Evolutionary conservation across 2,329 filamentous ascomycete species (phyloP).

Genomic region (Orbilia blumenaviensis): DNA sequence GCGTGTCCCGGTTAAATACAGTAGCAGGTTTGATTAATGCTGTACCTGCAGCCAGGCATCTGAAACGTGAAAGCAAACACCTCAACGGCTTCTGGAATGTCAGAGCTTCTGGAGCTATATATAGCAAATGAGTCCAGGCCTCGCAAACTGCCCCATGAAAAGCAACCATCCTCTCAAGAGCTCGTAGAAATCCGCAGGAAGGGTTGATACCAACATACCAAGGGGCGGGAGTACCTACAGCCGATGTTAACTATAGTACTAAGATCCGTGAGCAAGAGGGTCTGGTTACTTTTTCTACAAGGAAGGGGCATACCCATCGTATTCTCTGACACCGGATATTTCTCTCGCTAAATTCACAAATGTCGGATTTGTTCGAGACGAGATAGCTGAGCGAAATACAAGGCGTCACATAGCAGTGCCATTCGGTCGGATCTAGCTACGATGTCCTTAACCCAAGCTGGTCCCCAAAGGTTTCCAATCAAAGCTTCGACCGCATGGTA

Average conservation of each 20-base stretch:
- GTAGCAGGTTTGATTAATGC: conserved; percentile 10
- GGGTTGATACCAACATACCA: too few relatives aligned
- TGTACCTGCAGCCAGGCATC: background rate
- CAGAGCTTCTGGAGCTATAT: background rate
- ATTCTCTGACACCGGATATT: conserved; percentile 3
- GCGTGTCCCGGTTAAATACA: conserved; percentile 23
- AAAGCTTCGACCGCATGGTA: background rate
- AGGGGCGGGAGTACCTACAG: background rate
- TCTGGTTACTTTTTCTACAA: background rate
- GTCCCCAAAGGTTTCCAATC: background rate
- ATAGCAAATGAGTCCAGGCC: background rate
- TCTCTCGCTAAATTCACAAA: conserved; percentile 4
- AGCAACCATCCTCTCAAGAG: too few relatives aligned
- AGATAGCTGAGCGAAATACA: too few relatives aligned
- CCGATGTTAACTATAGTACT: background rate
- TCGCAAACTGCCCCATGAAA: background rate
- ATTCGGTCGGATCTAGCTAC: background rate
- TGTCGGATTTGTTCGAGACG: background rate
- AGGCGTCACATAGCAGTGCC: too few relatives aligned
- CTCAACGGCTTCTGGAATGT: background rate
- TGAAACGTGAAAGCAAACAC: conserved; percentile 19
- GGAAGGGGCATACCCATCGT: background rate
- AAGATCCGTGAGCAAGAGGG: background rate
- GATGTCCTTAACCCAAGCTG: too few relatives aligned
- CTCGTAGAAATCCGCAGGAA: background rate